Evolutionary conservation across 306 rosid genomes (phyloP).

Genomic region (Senna tora): DNA sequence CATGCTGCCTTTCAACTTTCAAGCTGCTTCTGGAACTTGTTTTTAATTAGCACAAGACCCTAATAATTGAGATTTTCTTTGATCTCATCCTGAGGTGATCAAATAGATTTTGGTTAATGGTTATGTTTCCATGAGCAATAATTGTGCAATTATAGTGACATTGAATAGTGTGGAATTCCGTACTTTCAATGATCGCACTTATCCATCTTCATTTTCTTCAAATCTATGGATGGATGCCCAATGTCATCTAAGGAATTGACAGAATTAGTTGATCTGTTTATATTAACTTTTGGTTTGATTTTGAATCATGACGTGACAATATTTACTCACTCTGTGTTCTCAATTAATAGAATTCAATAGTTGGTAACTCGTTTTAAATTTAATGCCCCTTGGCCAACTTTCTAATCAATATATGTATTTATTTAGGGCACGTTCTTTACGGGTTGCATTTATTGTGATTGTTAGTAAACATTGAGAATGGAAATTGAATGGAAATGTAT

Average conservation of each 20-base stretch:
- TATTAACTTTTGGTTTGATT: not conserved
- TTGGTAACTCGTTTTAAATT: not conserved
- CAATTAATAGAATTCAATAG: no score
- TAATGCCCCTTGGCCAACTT: not conserved
- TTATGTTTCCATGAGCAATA: conserved; percentile 23
- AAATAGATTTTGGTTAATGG: conserved; percentile 35
- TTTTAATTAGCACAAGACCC: conserved; percentile 6
- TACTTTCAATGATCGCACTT: no score
- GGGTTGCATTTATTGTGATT: no score
- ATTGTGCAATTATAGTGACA: conserved; percentile 39
- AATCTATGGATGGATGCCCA: not conserved
- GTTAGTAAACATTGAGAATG: no score
- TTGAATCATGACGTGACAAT: not conserved
- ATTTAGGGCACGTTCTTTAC: no score
- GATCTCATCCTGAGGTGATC: conserved; percentile 29
- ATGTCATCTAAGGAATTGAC: not conserved
- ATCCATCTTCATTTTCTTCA: not conserved
- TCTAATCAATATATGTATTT: no score
- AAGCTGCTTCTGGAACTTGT: conserved; percentile 39
- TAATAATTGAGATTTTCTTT: conserved; percentile 36
- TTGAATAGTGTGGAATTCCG: conserved; percentile 17
- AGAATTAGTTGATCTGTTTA: not conserved
- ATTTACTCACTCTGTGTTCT: not conserved
- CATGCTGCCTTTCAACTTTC: conserved; percentile 27
- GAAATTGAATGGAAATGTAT: no score